Evolutionary conservation across 768 basidiomycete genomes (phyloP).

Genomic region (Daedaleopsis sinensis): DNA sequence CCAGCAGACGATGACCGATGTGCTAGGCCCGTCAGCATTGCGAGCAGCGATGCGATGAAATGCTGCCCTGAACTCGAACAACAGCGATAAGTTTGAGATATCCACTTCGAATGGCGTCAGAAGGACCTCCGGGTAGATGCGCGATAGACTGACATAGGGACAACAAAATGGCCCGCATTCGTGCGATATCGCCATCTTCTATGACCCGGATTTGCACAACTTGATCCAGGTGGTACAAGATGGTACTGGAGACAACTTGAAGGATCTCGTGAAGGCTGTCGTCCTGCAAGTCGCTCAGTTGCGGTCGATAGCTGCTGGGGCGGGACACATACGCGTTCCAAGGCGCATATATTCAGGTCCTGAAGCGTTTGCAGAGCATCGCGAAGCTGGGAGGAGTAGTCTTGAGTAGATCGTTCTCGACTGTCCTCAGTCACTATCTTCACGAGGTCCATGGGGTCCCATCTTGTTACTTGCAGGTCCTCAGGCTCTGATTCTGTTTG

Average conservation of each 20-base stretch:
- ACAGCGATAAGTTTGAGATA: conserved; percentile 33
- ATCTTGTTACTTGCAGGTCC: not conserved
- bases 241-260: conserved; percentile 35
- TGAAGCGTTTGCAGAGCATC: conserved; percentile 12
- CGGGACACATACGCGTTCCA: conserved; percentile 11
- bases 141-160: conserved; percentile 21
- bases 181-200: conserved; percentile 5
- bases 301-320: not conserved
- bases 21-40: conserved; percentile 16
- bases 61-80: conserved; percentile 56
- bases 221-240: conserved; percentile 36
- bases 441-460: conserved; percentile 15
- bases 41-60: conserved; percentile 49
- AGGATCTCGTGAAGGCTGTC: conserved; percentile 36
- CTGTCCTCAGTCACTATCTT: not conserved
- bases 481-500: conserved; percentile 59
- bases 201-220: conserved; percentile 1
- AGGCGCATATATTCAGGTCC: conserved; percentile 16
- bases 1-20: conserved; percentile 59
- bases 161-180: conserved; percentile 8
- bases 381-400: not conserved
- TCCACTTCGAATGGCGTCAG: conserved; percentile 33
- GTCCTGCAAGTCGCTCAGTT: conserved; percentile 31
- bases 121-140: conserved; percentile 16
- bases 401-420: not conserved